phyloP scores from a whole-genome alignment of 495 filamentous ascomycete genomes.

The Xylaria grammica region DNA sequence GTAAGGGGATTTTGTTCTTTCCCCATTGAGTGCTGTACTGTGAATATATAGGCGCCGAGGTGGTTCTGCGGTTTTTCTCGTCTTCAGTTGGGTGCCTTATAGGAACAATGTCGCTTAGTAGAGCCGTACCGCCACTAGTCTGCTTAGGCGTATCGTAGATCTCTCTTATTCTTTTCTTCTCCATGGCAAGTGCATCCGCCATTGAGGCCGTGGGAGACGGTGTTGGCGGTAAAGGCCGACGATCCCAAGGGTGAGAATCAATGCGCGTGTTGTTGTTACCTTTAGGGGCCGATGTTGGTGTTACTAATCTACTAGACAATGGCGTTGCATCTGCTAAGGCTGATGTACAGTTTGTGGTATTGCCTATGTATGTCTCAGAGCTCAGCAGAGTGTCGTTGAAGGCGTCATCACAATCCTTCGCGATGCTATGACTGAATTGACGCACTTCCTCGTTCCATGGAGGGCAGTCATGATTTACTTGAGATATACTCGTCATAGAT shows the following conservation, averaged over 20 bases:
- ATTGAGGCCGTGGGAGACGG: constrained; percentile 59
- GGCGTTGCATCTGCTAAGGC: neutral
- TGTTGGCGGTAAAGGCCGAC: constrained; percentile 55
- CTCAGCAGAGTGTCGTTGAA: constrained; percentile 75
- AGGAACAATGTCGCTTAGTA: constrained; percentile 8
- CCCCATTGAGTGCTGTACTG: constrained; percentile 38
- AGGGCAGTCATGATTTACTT: constrained; percentile 24
- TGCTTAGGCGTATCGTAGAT: neutral
- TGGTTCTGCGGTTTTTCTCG: constrained; percentile 46
- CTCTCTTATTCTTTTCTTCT: constrained; percentile 22
- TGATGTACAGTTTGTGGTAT: constrained; percentile 18
- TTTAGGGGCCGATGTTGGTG: constrained; percentile 27
- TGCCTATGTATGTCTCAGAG: constrained; percentile 36
- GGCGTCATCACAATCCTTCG: constrained; percentile 67
- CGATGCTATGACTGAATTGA: constrained; percentile 53
- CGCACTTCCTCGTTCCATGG: constrained; percentile 57
- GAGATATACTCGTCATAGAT: constrained; percentile 20
- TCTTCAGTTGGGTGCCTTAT: constrained; percentile 18
- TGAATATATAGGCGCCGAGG: constrained; percentile 62
- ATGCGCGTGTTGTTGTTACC: constrained; percentile 2
- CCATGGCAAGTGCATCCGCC: constrained; percentile 30
- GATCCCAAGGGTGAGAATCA: constrained; percentile 35
- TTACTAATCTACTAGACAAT: neutral
- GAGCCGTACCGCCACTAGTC: constrained; percentile 10
- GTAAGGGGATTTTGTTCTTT: constrained; percentile 48